Percentiles rank a stretch among this genome's conserved stretches.
Conservation (phyloP, 2,329 filamentous ascomycete genomes). For the Fusarium xylarioides region DNA sequence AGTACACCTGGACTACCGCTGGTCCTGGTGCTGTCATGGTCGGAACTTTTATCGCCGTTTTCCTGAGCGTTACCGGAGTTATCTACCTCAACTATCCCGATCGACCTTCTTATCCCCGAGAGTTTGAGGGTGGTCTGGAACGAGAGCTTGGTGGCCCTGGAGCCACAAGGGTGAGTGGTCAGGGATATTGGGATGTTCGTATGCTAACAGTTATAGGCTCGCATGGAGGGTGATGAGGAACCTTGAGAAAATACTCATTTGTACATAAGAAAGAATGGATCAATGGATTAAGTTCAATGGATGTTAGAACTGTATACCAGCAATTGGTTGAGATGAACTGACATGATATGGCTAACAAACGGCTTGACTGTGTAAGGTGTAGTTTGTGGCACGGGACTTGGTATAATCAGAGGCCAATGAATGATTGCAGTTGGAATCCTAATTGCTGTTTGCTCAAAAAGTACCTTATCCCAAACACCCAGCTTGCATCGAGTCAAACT, state of each 20-base stretch:
- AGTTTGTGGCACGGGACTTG: not conserved
- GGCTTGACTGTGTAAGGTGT: not conserved
- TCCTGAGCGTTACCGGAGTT: constrained; percentile 71
- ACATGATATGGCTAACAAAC: not conserved
- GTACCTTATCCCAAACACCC: not conserved
- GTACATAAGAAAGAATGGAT: constrained; percentile 49
- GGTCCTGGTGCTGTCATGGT: constrained; percentile 75
- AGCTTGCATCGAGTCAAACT: not conserved
- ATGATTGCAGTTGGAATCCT: no score
- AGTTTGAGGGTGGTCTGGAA: constrained; percentile 77
- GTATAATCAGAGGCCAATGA: not conserved
- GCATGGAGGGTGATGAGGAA: constrained; percentile 63
- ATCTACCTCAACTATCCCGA: constrained; percentile 79
- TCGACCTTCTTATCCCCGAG: constrained; percentile 72
- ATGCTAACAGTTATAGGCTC: constrained; percentile 55
- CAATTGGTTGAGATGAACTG: not conserved
- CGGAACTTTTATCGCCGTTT: constrained; percentile 70
- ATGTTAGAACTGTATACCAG: constrained; percentile 7
- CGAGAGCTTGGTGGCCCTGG: constrained; percentile 77
- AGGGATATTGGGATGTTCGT: not conserved
- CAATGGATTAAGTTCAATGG: constrained; percentile 25
- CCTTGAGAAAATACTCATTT: constrained; percentile 52
- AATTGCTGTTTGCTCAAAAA: not conserved
- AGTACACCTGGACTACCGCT: constrained; percentile 84
- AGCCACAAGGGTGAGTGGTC: constrained; percentile 69